phyloP scores from a whole-genome alignment of 2,329 filamentous ascomycete species.

The Sclerotinia glacialis region DNA sequence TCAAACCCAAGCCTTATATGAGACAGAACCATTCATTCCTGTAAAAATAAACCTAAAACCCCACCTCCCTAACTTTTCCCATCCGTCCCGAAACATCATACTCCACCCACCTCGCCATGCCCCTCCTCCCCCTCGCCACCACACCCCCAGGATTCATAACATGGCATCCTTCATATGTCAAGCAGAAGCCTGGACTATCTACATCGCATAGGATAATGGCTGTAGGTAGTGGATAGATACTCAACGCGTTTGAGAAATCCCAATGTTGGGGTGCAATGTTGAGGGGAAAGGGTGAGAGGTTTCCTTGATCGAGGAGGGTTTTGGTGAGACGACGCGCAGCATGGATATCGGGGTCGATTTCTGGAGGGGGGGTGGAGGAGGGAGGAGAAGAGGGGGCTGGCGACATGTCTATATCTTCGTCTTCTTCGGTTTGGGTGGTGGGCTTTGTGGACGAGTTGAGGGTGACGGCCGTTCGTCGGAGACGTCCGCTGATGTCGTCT shows the following conservation, averaged over 20 bases:
- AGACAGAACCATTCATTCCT: background rate
- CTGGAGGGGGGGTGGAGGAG: slow-evolving; percentile 23
- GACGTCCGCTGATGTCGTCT: slow-evolving; percentile 77
- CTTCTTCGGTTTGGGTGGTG: slow-evolving; percentile 27
- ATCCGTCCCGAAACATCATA: slow-evolving; percentile 58
- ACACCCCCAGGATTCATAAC: slow-evolving; percentile 89
- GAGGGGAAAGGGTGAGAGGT: slow-evolving; percentile 83
- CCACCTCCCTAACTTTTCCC: slow-evolving; percentile 37
- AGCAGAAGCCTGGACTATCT: slow-evolving; percentile 75
- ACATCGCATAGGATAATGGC: slow-evolving; percentile 79
- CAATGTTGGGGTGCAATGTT: slow-evolving; percentile 78
- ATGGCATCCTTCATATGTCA: slow-evolving; percentile 93
- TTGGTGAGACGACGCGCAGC: slow-evolving; percentile 79
- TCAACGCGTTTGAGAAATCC: slow-evolving; percentile 76
- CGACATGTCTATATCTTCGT: slow-evolving; percentile 25
- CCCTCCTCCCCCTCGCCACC: slow-evolving; percentile 64
- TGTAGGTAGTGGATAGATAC: slow-evolving; percentile 85
- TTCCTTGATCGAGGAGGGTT: slow-evolving; percentile 86
- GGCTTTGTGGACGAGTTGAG: slow-evolving; percentile 47
- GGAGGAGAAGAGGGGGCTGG: background rate
- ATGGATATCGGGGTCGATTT: slow-evolving; percentile 46
- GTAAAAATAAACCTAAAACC: slow-evolving; percentile 29
- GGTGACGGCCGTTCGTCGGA: slow-evolving; percentile 73
- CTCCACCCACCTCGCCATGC: slow-evolving; percentile 79
- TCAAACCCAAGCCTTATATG: background rate